These are phyloP conservation scores for Lactarius vividus DNA, from an alignment of 768 basidiomycete species.

Conservation along the genomic window DNA sequence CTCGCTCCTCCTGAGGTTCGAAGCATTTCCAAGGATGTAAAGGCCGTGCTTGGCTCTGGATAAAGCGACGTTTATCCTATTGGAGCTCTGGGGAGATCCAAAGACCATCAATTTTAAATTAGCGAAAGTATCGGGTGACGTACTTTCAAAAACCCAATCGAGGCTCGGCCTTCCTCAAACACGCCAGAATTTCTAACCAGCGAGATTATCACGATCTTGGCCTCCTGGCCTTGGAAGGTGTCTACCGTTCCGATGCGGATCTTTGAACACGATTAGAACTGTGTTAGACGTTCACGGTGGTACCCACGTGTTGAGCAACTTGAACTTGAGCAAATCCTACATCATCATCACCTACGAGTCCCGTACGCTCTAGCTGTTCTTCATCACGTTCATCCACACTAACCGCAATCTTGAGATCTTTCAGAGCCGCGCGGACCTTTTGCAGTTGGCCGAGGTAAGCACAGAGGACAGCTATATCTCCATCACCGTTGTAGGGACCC, in stretches of 20 bases:
- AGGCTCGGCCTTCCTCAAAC: constrained; percentile 34
- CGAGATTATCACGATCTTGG: constrained; percentile 68
- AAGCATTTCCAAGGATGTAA: constrained; percentile 68
- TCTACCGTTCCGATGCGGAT: constrained; percentile 72
- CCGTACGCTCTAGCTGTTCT: constrained; percentile 53
- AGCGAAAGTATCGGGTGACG: constrained; percentile 1
- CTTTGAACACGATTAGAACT: constrained; percentile 35
- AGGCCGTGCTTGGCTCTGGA: constrained; percentile 74
- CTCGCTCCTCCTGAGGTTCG: constrained; percentile 47
- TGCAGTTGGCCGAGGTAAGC: constrained; percentile 53
- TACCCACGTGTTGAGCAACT: constrained; percentile 51
- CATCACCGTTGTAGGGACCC: constrained; percentile 45
- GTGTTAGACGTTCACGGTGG: background rate
- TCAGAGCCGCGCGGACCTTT: constrained; percentile 43
- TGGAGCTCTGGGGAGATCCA: constrained; percentile 32
- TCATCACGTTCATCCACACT: constrained; percentile 70
- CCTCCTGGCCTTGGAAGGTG: constrained; percentile 77
- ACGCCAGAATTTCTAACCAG: constrained; percentile 69
- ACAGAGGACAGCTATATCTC: constrained; percentile 54
- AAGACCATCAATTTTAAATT: constrained; percentile 32
- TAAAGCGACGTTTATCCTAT: constrained; percentile 54
- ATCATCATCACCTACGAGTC: constrained; percentile 40
- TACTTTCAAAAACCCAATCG: constrained; percentile 76
- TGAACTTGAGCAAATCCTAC: constrained; percentile 45
- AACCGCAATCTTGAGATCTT: constrained; percentile 49